phyloP scores from a whole-genome alignment of 2,329 filamentous ascomycete species.

The Gnomoniopsis smithogilvyi region DNA sequence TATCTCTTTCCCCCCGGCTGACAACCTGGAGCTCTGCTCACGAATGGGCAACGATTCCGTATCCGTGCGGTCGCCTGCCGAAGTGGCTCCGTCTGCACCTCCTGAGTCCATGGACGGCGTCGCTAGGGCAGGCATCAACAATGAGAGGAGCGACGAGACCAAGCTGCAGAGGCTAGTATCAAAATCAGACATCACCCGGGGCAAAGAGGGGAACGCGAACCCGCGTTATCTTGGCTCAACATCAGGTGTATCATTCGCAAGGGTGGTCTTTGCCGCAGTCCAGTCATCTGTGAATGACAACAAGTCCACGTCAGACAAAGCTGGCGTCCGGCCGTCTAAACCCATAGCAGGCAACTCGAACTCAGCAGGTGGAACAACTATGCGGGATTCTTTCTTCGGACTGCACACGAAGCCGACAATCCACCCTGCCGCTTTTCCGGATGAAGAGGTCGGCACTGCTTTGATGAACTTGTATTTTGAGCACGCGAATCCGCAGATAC shows the following conservation, averaged over 20 bases:
- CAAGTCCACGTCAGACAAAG: slow-evolving; percentile 66
- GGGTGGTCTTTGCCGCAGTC: slow-evolving; percentile 90
- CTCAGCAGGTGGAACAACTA: slow-evolving; percentile 66
- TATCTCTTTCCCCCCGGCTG: slow-evolving; percentile 69
- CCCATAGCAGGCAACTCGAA: slow-evolving; percentile 39
- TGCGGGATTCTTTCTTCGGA: slow-evolving; percentile 97
- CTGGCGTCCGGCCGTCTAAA: slow-evolving; percentile 57
- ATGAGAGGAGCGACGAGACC: slow-evolving; percentile 52
- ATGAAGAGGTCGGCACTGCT: slow-evolving; percentile 66
- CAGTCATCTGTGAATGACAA: slow-evolving; percentile 65
- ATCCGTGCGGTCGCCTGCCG: slow-evolving; percentile 31
- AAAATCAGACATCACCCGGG: slow-evolving; percentile 39
- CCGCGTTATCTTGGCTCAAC: slow-evolving; percentile 79
- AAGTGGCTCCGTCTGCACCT: slow-evolving; percentile 26
- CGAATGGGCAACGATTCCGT: slow-evolving; percentile 39
- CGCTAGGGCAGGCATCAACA: slow-evolving; percentile 34
- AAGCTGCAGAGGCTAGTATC: slow-evolving; percentile 65
- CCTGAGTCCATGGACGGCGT: slow-evolving; percentile 32
- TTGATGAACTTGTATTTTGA: slow-evolving; percentile 88
- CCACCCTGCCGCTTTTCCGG: slow-evolving; percentile 79
- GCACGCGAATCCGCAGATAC: slow-evolving; percentile 93
- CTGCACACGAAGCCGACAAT: slow-evolving; percentile 87
- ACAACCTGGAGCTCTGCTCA: slow-evolving; percentile 64
- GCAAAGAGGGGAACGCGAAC: slow-evolving; percentile 57
- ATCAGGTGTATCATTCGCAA: slow-evolving; percentile 89